Evolutionary conservation across 2,329 filamentous ascomycete genomes (phyloP).

Genomic region (Trichoderma cornu-damae): DNA sequence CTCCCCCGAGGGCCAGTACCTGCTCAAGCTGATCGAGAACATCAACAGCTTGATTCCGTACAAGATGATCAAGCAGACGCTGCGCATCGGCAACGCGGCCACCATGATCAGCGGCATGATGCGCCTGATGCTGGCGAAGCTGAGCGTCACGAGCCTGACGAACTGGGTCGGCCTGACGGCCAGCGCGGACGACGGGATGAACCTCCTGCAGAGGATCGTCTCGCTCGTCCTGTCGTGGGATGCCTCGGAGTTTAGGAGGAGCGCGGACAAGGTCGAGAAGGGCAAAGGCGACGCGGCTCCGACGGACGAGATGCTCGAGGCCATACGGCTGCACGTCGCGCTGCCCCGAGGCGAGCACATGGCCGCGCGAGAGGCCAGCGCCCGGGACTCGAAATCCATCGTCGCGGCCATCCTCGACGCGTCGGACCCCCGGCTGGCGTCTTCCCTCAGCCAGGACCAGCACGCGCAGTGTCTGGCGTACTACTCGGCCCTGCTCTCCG

Average conservation of each 20-base stretch:
- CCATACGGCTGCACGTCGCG: conserved; percentile 55
- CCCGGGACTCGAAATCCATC: conserved; percentile 52
- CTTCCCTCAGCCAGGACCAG: conserved; percentile 51
- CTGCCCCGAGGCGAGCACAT: conserved; percentile 53
- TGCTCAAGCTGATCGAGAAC: conserved; percentile 65
- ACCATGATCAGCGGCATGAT: conserved; percentile 76
- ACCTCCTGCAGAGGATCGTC: conserved; percentile 71
- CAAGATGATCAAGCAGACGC: conserved; percentile 63
- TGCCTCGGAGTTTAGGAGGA: conserved; percentile 61
- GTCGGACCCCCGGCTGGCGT: conserved; percentile 41
- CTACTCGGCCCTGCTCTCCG: conserved; percentile 63
- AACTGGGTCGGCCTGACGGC: conserved; percentile 74
- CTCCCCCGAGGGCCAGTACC: conserved; percentile 69
- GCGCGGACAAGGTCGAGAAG: conserved; percentile 59
- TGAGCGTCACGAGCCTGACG: conserved; percentile 67
- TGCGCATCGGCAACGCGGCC: conserved; percentile 72
- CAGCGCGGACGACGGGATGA: conserved; percentile 72
- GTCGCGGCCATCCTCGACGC: conserved; percentile 59
- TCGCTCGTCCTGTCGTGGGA: conserved; percentile 70
- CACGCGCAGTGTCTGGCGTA: conserved; percentile 64
- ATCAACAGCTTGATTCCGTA: conserved; percentile 69
- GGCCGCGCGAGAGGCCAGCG: conserved; percentile 52
- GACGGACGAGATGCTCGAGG: conserved; percentile 55
- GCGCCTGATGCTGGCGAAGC: conserved; percentile 67
- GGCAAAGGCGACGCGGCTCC: conserved; percentile 46